Evolutionary conservation across 306 rosid genomes (phyloP).

Genomic region (Begonia peltatifolia): DNA sequence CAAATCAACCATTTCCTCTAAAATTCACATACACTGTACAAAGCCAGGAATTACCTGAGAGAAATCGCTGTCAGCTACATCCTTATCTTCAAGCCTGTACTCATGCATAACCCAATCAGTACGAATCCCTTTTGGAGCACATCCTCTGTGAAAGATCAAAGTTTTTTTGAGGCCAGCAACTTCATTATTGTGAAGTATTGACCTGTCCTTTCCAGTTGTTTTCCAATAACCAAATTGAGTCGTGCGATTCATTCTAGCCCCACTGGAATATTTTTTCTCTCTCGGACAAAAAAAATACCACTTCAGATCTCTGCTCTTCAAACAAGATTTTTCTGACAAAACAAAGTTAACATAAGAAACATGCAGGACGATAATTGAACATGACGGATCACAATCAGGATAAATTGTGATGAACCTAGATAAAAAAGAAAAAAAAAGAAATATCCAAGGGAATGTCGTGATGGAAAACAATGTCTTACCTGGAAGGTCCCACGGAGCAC

Average conservation of each 20-base stretch:
- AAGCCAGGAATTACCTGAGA: conserved; percentile 30
- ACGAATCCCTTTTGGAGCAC: conserved; percentile 38
- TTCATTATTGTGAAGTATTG: conserved; percentile 11
- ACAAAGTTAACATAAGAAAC: not conserved
- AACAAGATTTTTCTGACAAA: conserved; percentile 31
- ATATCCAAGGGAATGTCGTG: not conserved
- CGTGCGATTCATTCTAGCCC: conserved; percentile 43
- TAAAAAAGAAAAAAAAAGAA: not conserved
- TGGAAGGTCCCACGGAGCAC: conserved; percentile 67
- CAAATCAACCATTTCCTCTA: too few species aligned
- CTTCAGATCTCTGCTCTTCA: conserved; percentile 39
- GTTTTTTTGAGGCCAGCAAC: conserved; percentile 61
- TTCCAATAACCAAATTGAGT: conserved; percentile 60
- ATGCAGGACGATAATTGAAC: not conserved
- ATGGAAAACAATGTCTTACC: conserved; percentile 20
- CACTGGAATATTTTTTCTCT: conserved; percentile 43
- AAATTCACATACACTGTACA: too few species aligned
- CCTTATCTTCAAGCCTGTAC: conserved; percentile 43
- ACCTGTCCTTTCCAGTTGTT: conserved; percentile 53
- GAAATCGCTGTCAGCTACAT: conserved; percentile 13
- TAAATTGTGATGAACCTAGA: not conserved
- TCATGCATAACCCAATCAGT: conserved; percentile 94
- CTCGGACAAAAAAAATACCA: conserved; percentile 62
- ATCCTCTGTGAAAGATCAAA: conserved; percentile 45
- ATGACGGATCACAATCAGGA: not conserved